Evolutionary conservation across 2,329 filamentous ascomycete genomes (phyloP), one percentile per base, ranked within the genome.

Genomic region (Ophiostoma ulmi): DNA sequence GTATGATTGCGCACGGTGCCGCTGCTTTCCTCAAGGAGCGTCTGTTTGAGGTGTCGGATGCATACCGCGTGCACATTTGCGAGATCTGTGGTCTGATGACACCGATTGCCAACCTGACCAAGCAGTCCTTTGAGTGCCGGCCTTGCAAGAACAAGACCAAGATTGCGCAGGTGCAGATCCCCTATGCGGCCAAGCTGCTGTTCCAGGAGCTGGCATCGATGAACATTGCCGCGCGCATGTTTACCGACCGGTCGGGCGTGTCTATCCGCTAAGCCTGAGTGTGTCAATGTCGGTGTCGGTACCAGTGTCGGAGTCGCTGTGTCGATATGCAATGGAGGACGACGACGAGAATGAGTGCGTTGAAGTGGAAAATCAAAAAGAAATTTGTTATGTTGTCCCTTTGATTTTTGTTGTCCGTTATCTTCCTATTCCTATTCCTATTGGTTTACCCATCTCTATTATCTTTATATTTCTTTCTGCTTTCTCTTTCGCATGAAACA

Each of bases 1-100:
- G 95, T 80, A 99, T 99, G 95, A 99, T 99, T 84, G 93, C 96
- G n/a, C 96, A 99, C 80, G 95, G 95, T 79, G 95, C 96, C 3
- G 94, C 93, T 70, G 91, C 94, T 1, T 99, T 99, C 87, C 83
- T 99, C 78, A 99, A 99, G 83, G 95, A 99, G 84, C 89, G 95
- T 77, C 83, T 99, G 72, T 97, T 99, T 77, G 94, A 98, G 79
- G 95, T 99, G 68, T 97, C 93, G 69, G 95, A 99, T 83, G 94
- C 95, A 52, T 99, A 98, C 87, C 87, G 94, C 80, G 95, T 99
- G 72, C 95, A 99, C 81, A 91, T 99, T 77, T 99, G 95, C 83
- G 95, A 99, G 81, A 96, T 98, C 77, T 99, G 95, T 80, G 95
- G 95, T 76, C 85, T 99, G 76, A 99, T 99, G 95, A 99, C 94